A percentile compares a stretch with the other conserved stretches of the same genome.
These are phyloP conservation scores for Aspergillus cavernicola DNA, from an alignment of 495 filamentous ascomycete genomes.

Conservation along the genomic window DNA sequence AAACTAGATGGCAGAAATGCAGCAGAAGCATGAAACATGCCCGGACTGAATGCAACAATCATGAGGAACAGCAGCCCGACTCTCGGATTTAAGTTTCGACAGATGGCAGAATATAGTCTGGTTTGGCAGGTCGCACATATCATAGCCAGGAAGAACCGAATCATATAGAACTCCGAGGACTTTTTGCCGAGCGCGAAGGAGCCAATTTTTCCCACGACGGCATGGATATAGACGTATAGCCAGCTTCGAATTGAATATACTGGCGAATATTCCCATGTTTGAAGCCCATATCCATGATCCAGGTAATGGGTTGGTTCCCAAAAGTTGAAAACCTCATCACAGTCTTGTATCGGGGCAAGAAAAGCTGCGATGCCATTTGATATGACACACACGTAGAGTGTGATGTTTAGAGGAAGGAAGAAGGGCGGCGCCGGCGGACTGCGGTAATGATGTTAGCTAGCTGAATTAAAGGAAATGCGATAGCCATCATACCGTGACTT, in stretches of 20 bases:
- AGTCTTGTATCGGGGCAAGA: slow-evolving; percentile 92
- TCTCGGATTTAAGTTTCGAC: slow-evolving; percentile 66
- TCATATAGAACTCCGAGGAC: slow-evolving; percentile 77
- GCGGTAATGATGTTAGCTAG: slow-evolving; percentile 6
- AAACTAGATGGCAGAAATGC: slow-evolving; percentile 92
- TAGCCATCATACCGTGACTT: slow-evolving; percentile 30
- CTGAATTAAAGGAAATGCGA: background rate
- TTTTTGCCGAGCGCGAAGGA: slow-evolving; percentile 58
- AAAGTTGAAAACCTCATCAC: slow-evolving; percentile 98
- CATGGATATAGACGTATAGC: slow-evolving; percentile 87
- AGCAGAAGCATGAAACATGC: slow-evolving; percentile 87
- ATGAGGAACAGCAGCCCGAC: slow-evolving; percentile 82
- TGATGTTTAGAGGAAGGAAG: slow-evolving; percentile 64
- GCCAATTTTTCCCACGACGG: slow-evolving; percentile 60
- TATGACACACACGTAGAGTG: slow-evolving; percentile 72
- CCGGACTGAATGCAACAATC: slow-evolving; percentile 70
- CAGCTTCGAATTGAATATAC: slow-evolving; percentile 94
- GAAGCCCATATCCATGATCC: slow-evolving; percentile 83
- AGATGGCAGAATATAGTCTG: slow-evolving; percentile 71
- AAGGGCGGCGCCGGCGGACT: slow-evolving; percentile 54
- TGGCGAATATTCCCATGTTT: slow-evolving; percentile 99
- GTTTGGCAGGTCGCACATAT: slow-evolving; percentile 78
- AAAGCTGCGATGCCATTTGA: slow-evolving; percentile 74
- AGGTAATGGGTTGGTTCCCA: slow-evolving; percentile 98
- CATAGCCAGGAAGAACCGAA: slow-evolving; percentile 70